Conservation (phyloP, 192 early-diverging fungal species). For the Lunasporangiospora selenospora region DNA sequence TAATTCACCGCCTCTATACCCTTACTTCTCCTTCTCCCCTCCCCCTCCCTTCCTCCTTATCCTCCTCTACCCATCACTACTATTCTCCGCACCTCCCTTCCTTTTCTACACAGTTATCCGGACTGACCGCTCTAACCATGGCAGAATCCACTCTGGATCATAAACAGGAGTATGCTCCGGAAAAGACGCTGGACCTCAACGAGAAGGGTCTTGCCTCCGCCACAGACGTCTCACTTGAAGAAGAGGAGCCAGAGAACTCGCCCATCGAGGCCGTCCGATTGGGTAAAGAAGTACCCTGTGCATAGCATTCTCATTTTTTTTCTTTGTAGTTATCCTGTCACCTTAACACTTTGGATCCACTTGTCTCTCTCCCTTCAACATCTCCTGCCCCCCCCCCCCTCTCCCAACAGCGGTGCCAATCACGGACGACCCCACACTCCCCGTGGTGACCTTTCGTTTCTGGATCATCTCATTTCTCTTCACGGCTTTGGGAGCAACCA, state of each 20-base stretch:
- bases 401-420: conserved; percentile 28
- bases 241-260: conserved; percentile 22
- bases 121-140: not conserved
- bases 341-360: no score
- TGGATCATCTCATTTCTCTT: conserved; percentile 56
- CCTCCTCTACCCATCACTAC: not conserved
- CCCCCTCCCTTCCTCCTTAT: not conserved
- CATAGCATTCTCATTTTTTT: no score
- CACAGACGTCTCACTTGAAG: not conserved
- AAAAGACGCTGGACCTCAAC: not conserved
- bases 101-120: not conserved
- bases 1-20: not conserved
- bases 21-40: not conserved
- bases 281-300: no score
- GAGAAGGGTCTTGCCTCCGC: not conserved
- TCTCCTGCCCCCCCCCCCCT: no score
- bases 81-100: not conserved
- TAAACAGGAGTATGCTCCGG: not conserved
- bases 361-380: not conserved
- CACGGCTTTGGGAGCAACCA: conserved; percentile 31
- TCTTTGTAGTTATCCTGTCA: no score
- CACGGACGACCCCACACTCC: conserved; percentile 51
- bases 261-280: conserved; percentile 42
- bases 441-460: conserved; percentile 52
- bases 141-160: not conserved